phyloP scores from a whole-genome alignment of 371 early-diverging fungal genomes.

The Mucor racemosus region DNA sequence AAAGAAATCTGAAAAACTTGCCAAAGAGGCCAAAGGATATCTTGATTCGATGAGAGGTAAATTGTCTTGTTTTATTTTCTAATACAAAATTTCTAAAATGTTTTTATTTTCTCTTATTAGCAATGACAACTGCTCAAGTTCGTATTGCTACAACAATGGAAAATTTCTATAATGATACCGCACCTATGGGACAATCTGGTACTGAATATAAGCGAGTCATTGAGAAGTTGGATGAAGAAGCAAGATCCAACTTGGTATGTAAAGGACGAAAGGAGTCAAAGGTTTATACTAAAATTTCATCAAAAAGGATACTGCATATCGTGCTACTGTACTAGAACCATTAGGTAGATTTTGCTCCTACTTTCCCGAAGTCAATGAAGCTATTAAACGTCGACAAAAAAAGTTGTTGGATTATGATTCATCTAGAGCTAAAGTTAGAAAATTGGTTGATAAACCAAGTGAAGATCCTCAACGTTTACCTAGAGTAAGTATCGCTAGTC shows the following conservation, averaged over 20 bases:
- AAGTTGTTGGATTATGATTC: constrained; percentile 92
- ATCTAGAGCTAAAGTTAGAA: constrained; percentile 72
- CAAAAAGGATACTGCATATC: constrained; percentile 76
- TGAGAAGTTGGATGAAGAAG: constrained; percentile 80
- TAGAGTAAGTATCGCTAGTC: constrained; percentile 30
- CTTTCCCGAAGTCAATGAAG: constrained; percentile 93
- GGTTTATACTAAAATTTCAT: not conserved
- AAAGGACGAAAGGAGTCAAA: not conserved
- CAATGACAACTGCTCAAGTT: constrained; percentile 84
- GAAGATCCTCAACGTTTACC: constrained; percentile 77
- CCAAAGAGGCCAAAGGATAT: constrained; percentile 94
- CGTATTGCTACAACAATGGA: constrained; percentile 82
- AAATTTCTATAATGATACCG: constrained; percentile 65
- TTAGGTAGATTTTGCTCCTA: constrained; percentile 82
- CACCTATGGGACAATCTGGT: constrained; percentile 54
- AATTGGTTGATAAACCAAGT: constrained; percentile 80
- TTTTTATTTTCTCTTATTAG: constrained; percentile 28
- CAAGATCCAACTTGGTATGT: constrained; percentile 71
- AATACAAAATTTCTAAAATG: no score
- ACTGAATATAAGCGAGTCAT: constrained; percentile 77
- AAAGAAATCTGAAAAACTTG: constrained; percentile 81
- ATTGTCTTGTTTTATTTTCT: no score
- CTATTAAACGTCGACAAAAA: constrained; percentile 84
- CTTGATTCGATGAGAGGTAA: constrained; percentile 83
- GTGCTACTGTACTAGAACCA: constrained; percentile 88